Percentiles rank a stretch among this genome's conserved stretches.
These are phyloP conservation scores for Claviceps spartinae DNA, from an alignment of 2,329 filamentous ascomycete genomes.

Conservation along the genomic window DNA sequence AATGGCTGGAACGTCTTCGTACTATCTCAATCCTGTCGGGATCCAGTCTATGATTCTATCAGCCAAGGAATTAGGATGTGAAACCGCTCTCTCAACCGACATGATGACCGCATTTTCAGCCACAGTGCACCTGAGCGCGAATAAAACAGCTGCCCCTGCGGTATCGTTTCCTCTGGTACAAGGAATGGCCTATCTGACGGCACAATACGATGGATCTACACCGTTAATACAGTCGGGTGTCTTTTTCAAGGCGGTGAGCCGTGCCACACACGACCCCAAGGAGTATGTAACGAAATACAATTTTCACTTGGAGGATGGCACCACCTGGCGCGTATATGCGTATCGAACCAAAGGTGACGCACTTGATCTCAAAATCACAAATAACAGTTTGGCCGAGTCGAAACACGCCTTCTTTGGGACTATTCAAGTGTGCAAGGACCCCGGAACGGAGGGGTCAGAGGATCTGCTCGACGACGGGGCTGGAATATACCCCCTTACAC, in stretches of 20 bases:
- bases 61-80: conserved; percentile 54
- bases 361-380: conserved; percentile 54
- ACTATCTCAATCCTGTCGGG: conserved; percentile 69
- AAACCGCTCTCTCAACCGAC: conserved; percentile 42
- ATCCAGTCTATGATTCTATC: conserved; percentile 73
- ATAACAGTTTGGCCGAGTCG: conserved; percentile 52
- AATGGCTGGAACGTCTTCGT: conserved; percentile 45
- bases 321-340: conserved; percentile 70
- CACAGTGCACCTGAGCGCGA: conserved; percentile 53
- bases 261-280: conserved; percentile 41
- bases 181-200: conserved; percentile 81
- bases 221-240: conserved; percentile 64
- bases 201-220: conserved; percentile 53
- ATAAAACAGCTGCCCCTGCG: conserved; percentile 36
- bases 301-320: conserved; percentile 56
- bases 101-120: conserved; percentile 43
- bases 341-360: conserved; percentile 43
- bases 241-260: conserved; percentile 56
- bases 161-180: conserved; percentile 76
- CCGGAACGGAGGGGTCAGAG: conserved; percentile 42
- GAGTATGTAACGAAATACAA: conserved; percentile 62
- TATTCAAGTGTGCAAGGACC: conserved; percentile 74
- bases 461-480: conserved; percentile 59
- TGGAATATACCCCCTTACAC: conserved; percentile 58
- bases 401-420: conserved; percentile 57